These are phyloP conservation scores for Nyssa sinensis DNA, from an alignment of 148 eudicot species.

Conservation along the genomic window DNA sequence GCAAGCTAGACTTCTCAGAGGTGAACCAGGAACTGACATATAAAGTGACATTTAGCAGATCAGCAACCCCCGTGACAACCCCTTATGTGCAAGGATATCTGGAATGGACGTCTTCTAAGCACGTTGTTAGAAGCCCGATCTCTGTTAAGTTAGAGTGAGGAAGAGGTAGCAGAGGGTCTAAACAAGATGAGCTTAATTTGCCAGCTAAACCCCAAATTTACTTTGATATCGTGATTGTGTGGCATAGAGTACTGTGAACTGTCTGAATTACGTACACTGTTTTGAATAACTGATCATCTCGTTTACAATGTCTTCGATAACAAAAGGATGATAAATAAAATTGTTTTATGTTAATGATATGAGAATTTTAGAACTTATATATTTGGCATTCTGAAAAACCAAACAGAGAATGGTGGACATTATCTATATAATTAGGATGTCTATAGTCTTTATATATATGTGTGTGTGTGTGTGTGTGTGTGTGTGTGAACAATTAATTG, in stretches of 20 bases:
- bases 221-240: not conserved
- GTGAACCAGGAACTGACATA: constrained; percentile 21
- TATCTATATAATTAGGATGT: no score
- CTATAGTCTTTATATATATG: no score
- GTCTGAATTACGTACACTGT: not conserved
- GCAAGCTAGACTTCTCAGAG: constrained; percentile 16
- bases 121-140: constrained; percentile 28
- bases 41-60: constrained; percentile 18
- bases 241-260: not conserved
- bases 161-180: not conserved
- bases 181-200: not conserved
- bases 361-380: no score
- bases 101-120: constrained; percentile 18
- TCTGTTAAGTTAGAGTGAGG: constrained; percentile 2
- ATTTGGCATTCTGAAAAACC: no score
- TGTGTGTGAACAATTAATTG: no score
- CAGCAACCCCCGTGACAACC: no score
- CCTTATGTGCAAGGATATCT: constrained; percentile 19
- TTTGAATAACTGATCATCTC: not conserved
- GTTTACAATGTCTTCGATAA: no score
- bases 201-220: no score
- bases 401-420: no score
- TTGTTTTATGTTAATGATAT: no score
- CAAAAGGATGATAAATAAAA: not conserved
- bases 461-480: no score